Evolutionary conservation across 2,329 filamentous ascomycete genomes (phyloP), one percentile per base, ranked within the genome.

Genomic region (Stagonosporopsis vannaccii): DNA sequence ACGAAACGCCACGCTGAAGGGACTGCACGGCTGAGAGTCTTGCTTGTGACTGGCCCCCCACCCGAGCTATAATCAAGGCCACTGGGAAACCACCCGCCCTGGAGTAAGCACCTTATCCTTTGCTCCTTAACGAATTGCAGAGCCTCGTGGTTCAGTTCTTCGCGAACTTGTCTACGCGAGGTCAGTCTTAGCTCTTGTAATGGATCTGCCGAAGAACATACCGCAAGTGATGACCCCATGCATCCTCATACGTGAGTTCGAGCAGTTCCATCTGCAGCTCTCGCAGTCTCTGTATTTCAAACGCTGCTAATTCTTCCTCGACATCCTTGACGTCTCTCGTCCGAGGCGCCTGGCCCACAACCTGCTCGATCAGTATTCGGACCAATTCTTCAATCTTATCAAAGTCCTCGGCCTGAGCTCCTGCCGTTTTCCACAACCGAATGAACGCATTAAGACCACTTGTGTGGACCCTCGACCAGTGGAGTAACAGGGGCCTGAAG

Each of bases 41-140:
- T 75, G 69, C 75, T 78, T 56, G 70, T 79, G 59, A 72, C 78
- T 60, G 71, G 73, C 48, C 75, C 81, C 67, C 65, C 78, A 62
- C 81, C 85, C 72, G 70, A 76, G 69, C 75, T 79, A 63, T 78
- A 83, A 75, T 75, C 83, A 77, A 73, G 79, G 74, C 78, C 75
- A 42, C 79, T 78, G 3, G 85, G 82, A 64, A 98, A 99, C 95
- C 95, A 99, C 9, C 90, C 88, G 6, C 95, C 95, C 64, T 91
- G 85, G 4, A 98, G 84, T 35, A 99, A 81, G 72, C 93, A 97
- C 50, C 95, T 85, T 59, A 98, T 90, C 33, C 95, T 87, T 76
- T 99, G 95, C 78, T 99, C 95, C 77, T 97, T 97, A 77, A 98
- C 91, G 71, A 99, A 99, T 69, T 97, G 91, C 50, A 97, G 79